Base-by-base conservation (phyloP, 2,329 filamentous ascomycete genomes). In the Trichophyton simii region DNA sequence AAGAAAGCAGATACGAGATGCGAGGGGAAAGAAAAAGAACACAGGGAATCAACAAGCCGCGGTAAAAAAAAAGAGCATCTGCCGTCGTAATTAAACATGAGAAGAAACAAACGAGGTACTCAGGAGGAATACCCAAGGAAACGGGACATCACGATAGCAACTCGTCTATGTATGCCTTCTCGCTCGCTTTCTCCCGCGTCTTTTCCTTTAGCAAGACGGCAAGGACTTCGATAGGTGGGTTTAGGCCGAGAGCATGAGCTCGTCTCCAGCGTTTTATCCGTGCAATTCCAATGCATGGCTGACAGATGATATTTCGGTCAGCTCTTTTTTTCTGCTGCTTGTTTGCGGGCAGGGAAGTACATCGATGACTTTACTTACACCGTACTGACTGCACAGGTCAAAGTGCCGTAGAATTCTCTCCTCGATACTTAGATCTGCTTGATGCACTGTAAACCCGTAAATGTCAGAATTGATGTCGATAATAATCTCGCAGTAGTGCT, bases 321-420 rank as follows among this genome's bases (percentile, higher is more conserved):
- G 57, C 36, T 18, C 41, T 22, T 13, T 18, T 13, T 18, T 11
- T 54, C 4, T 15, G 28, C 20, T 52, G 8, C 18, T 9, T 13
- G 5, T 36, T 34, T 34, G 25, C 3, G 31, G 8, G 46, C 38
- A 50, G 58, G 38, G 58, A 60, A 4, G 52, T 60, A 28, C 38
- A 13, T 13, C 2, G 57, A 13, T 60, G n/a, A 84, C 1, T 31
- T 31, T 31, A 31, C 88, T 78, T 83, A 95, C 91, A 61, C 94
- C 94, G 72, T 89, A 99, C 69, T 96, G 89, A 63, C 83, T 89
- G 70, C 87, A 94, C 66, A 95, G 87, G 72, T 99, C 94, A 75
- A 94, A 99, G 72, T 96, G 89, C 65, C 92, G 80, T 68, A 97
- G 75, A 28, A 97, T 84, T 78, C 92, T 96, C 79, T 97, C 91